Conservation (phyloP, 495 filamentous ascomycete genomes). For the Pseudevernia furfuracea region DNA sequence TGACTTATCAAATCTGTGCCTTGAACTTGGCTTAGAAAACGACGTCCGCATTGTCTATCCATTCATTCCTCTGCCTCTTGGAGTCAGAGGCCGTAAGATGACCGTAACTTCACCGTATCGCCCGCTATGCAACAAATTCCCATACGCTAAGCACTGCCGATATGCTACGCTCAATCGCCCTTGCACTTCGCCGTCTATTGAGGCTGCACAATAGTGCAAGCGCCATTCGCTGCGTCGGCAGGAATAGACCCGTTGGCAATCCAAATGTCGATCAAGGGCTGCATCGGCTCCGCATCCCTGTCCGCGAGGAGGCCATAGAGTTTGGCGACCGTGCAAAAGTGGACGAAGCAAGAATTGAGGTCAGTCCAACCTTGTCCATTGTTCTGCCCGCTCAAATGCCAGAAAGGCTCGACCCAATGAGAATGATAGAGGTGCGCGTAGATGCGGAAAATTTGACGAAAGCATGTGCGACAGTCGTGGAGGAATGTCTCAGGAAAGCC, state of each 20-base stretch:
- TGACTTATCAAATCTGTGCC: neutral
- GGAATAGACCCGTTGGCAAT: constrained; percentile 77
- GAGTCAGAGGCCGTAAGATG: neutral
- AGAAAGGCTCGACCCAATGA: constrained; percentile 75
- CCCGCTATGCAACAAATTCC: constrained; percentile 14
- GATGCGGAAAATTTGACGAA: constrained; percentile 95
- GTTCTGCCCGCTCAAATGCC: constrained; percentile 73
- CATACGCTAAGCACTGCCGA: neutral
- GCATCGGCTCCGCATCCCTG: constrained; percentile 87
- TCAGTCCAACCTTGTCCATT: constrained; percentile 36
- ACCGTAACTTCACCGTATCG: neutral
- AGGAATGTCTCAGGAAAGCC: constrained; percentile 84
- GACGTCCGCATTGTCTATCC: neutral
- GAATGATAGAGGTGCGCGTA: constrained; percentile 87
- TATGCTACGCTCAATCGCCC: neutral
- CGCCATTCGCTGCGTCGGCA: constrained; percentile 49
- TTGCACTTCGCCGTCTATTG: constrained; percentile 28
- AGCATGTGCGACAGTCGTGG: constrained; percentile 79
- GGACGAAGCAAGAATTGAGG: constrained; percentile 90
- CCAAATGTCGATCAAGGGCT: constrained; percentile 83
- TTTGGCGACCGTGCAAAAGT: constrained; percentile 83
- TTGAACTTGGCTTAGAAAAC: neutral
- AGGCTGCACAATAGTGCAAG: constrained; percentile 35
- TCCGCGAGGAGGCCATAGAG: constrained; percentile 74
- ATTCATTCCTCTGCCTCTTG: neutral